phyloP scores from a whole-genome alignment of 805 yeast species.

The Ogataea allantospora region DNA sequence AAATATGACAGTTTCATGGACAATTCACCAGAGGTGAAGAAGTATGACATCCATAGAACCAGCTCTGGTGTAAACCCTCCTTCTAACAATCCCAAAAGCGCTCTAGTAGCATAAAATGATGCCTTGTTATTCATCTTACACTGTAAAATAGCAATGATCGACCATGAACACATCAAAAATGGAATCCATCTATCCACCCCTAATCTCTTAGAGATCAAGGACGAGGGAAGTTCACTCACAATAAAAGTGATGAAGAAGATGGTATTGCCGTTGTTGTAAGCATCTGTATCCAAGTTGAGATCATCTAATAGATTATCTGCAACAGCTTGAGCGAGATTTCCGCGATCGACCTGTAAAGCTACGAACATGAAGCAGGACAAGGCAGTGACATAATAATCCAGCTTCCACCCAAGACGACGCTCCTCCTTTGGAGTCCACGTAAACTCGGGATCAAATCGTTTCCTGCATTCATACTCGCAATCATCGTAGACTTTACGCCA shows the following conservation, averaged over 20 bases:
- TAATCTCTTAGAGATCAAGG: constrained; percentile 41
- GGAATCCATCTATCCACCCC: constrained; percentile 39
- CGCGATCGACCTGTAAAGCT: constrained; percentile 43
- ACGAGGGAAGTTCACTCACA: constrained; percentile 43
- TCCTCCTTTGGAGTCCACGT: constrained; percentile 36
- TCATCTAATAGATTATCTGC: constrained; percentile 44
- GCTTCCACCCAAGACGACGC: constrained; percentile 26
- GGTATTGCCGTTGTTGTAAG: constrained; percentile 55
- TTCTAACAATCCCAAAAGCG: constrained; percentile 41
- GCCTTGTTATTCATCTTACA: constrained; percentile 40
- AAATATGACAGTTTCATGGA: constrained; percentile 16
- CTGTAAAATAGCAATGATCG: constrained; percentile 40
- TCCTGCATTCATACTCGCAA: constrained; percentile 36
- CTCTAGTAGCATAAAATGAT: constrained; percentile 41
- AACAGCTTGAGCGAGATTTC: constrained; percentile 44
- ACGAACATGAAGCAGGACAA: constrained; percentile 43
- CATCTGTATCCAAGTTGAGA: constrained; percentile 37
- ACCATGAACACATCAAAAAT: constrained; percentile 42
- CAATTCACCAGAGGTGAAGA: constrained; percentile 17
- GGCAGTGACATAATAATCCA: constrained; percentile 41
- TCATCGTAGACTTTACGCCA: constrained; percentile 34
- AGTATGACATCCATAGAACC: constrained; percentile 18
- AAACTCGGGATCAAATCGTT: constrained; percentile 36
- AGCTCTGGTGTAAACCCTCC: constrained; percentile 38
- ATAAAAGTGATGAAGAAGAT: constrained; percentile 38